phyloP scores from a whole-genome alignment of 805 yeast species.

The Candida peoriensis region DNA sequence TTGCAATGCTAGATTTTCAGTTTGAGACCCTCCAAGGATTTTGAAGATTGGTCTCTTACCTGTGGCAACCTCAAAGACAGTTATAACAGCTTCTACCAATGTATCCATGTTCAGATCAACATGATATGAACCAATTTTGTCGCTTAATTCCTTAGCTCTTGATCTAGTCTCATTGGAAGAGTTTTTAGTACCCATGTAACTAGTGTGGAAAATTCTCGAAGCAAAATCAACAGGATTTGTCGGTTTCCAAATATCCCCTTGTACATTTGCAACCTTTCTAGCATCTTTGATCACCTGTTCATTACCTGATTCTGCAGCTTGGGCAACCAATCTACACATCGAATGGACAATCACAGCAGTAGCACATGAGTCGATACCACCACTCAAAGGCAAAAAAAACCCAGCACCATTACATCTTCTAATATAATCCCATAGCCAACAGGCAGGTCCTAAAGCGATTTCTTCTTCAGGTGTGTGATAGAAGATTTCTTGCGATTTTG shows the following conservation, averaged over 20 bases:
- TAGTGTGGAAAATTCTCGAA: conserved; percentile 71
- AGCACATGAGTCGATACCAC: conserved; percentile 98
- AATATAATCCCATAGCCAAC: conserved; percentile 98
- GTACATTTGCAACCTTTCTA: conserved; percentile 55
- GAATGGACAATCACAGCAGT: conserved; percentile 92
- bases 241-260: conserved; percentile 58
- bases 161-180: conserved; percentile 82
- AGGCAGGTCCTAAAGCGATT: conserved; percentile 96
- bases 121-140: conserved; percentile 80
- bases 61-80: conserved; percentile 81
- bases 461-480: conserved; percentile 91
- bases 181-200: conserved; percentile 94
- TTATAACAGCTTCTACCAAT: conserved; percentile 66
- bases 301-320: conserved; percentile 65
- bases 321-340: conserved; percentile 83
- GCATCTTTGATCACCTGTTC: conserved; percentile 75
- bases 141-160: conserved; percentile 75
- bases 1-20: conserved; percentile 91
- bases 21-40: conserved; percentile 88
- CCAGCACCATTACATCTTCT: conserved; percentile 91
- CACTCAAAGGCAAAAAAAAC: conserved; percentile 87
- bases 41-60: conserved; percentile 86
- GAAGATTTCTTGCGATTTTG: conserved; percentile 42
- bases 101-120: conserved; percentile 89
- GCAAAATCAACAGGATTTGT: conserved; percentile 72